These are phyloP conservation scores for Ophiostoma pallidulum DNA, from an alignment of 2,329 filamentous ascomycete species.

Conservation along the genomic window DNA sequence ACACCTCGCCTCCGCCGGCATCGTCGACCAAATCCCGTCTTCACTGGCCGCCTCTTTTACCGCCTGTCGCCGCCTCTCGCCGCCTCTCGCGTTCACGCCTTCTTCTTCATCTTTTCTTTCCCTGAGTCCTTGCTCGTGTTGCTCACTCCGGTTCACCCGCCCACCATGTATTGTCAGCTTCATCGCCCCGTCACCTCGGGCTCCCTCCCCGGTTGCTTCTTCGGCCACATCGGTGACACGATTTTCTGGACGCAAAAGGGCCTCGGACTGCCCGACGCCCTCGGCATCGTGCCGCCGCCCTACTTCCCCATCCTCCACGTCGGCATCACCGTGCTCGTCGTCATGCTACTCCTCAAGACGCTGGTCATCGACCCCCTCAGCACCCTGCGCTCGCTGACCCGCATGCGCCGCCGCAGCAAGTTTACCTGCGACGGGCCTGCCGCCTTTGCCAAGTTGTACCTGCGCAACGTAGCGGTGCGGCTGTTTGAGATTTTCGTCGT, in stretches of 20 bases:
- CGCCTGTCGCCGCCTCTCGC: too few species aligned
- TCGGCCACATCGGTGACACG: conserved; percentile 11
- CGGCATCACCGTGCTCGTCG: conserved; percentile 7
- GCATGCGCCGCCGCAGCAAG: conserved; percentile 1
- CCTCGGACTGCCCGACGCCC: conserved; percentile 8
- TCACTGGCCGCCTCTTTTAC: too few species aligned
- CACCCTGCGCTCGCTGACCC: not conserved
- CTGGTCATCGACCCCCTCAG: not conserved
- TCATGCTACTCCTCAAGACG: conserved; percentile 1
- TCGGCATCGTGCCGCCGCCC: conserved; percentile 12
- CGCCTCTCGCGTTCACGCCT: not conserved
- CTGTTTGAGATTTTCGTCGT: conserved; percentile 6
- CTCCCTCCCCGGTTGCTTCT: conserved; percentile 6
- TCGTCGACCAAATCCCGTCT: too few species aligned
- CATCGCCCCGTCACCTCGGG: conserved; percentile 12
- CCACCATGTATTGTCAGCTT: conserved; percentile 12
- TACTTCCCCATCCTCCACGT: conserved; percentile 14
- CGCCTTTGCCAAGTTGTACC: not conserved
- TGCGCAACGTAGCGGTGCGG: not conserved
- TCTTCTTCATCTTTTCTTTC: not conserved
- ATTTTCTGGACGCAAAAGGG: conserved; percentile 12
- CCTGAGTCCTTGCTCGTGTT: not conserved
- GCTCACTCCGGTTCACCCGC: not conserved
- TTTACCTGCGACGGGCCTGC: not conserved
- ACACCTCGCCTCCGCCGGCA: too few species aligned